Evolutionary conservation across 768 basidiomycete species (phyloP).

Genomic region (Hygrophorus russula): DNA sequence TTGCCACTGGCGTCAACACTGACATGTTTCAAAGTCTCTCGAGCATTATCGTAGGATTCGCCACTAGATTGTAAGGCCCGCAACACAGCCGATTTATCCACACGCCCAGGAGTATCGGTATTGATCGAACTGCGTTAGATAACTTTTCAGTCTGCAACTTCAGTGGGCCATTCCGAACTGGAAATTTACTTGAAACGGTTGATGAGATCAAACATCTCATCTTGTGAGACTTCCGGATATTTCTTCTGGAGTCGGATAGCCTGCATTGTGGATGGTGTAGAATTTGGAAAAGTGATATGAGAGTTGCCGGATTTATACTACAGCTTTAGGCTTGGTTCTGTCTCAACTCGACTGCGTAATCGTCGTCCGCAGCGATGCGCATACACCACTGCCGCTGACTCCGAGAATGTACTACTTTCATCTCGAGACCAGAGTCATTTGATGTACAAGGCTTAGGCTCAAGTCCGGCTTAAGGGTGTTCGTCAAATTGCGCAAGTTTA

Average conservation of each 20-base stretch:
- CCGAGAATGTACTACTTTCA: too few relatives aligned
- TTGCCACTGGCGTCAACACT: slow-evolving; percentile 92
- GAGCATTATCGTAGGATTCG: slow-evolving; percentile 81
- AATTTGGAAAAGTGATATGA: not conserved
- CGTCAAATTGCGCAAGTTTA: too few relatives aligned
- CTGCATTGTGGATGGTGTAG: slow-evolving; percentile 41
- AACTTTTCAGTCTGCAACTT: slow-evolving; percentile 4
- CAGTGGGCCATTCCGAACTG: not conserved
- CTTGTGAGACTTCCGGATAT: slow-evolving; percentile 81
- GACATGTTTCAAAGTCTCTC: slow-evolving; percentile 88
- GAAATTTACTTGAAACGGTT: slow-evolving; percentile 87
- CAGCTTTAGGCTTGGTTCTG: not conserved
- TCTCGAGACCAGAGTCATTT: too few relatives aligned
- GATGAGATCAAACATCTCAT: slow-evolving; percentile 92
- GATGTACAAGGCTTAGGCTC: too few relatives aligned
- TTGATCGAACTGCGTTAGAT: slow-evolving; percentile 42
- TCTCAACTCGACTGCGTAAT: too few relatives aligned
- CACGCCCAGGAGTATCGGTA: slow-evolving; percentile 72
- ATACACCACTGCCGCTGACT: too few relatives aligned
- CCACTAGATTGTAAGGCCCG: slow-evolving; percentile 70
- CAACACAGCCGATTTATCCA: slow-evolving; percentile 75
- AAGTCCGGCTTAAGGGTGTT: too few relatives aligned
- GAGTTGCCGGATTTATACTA: not conserved
- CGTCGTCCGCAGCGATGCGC: too few relatives aligned
- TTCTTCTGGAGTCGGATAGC: slow-evolving; percentile 83